Evolutionary conservation across 352 stramenopile species (phyloP).

Genomic region (Phytophthora fragariaefolia): DNA sequence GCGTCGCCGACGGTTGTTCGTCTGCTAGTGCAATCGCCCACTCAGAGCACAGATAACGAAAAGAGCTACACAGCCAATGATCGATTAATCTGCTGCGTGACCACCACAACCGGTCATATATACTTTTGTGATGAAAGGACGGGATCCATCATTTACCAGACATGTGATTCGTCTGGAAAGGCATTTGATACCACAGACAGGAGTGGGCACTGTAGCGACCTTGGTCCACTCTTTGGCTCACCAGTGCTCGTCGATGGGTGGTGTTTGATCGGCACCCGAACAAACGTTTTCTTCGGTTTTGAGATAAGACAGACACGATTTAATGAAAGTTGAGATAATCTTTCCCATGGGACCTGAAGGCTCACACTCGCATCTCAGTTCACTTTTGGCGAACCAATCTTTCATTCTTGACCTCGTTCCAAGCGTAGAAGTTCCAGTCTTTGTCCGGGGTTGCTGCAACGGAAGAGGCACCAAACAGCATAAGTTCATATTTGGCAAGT

Average conservation of each 20-base stretch:
- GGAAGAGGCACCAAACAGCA: constrained; percentile 58
- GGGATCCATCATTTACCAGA: constrained; percentile 41
- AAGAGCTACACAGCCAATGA: not conserved
- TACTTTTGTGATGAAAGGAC: constrained; percentile 51
- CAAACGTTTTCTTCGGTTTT: constrained; percentile 53
- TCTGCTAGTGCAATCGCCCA: not conserved
- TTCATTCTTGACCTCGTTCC: constrained; percentile 68
- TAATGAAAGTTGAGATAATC: not conserved
- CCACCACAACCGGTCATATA: constrained; percentile 48
- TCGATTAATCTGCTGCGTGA: constrained; percentile 46
- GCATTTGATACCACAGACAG: not conserved
- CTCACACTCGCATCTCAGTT: not conserved
- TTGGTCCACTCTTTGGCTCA: constrained; percentile 64
- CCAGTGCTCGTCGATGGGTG: constrained; percentile 53
- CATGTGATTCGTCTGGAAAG: constrained; percentile 12
- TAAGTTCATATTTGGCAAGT: constrained; percentile 73
- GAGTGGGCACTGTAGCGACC: not conserved
- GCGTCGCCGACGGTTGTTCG: constrained; percentile 48
- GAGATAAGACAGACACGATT: constrained; percentile 10
- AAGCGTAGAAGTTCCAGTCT: constrained; percentile 78
- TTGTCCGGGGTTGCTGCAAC: constrained; percentile 60
- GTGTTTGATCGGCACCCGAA: constrained; percentile 60
- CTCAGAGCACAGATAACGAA: not conserved
- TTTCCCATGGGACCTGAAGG: no score
- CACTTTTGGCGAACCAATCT: constrained; percentile 1